Evolutionary conservation across 2,329 filamentous ascomycete genomes (phyloP), one percentile per base, ranked within the genome.

Genomic region (Furcasterigmium sp.): DNA sequence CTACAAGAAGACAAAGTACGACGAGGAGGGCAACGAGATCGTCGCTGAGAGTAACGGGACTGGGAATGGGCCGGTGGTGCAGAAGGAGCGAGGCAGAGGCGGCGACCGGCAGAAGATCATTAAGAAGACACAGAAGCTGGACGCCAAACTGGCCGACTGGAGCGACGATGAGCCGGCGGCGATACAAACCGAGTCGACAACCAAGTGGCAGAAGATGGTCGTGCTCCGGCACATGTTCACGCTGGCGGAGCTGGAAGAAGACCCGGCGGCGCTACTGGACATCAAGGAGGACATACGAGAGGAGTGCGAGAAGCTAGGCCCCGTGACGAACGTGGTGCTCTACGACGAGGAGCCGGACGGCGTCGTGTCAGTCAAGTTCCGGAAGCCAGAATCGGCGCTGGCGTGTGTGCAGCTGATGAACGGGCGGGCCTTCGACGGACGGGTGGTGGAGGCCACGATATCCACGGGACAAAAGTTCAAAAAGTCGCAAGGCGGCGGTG

Each of bases 211-310:
- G 55, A 94, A 91, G 61, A 73, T 87, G 14, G 91, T 95, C 21
- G 83, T 97, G 45, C 69, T 98, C 50, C 88, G 88, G 59, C 83
- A 95, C 66, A 95, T 95, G 85, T 98, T 98, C 65, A 94, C 89
- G 2, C 73, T 91, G 34, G 61, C 84, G 48, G 88, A 95, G 67
- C 73, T 97, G 20, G 83, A 90, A 53, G 87, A 94, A 58, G 91
- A 97, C 56, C 82, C 87, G 2, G 82, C 82, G 1, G 87, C 85
- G 2, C 76, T 94, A 46, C 71, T 94, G 29, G 91, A 97, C 50
- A 95, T 97, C 68, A 94, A 94, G 60, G 86, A 95, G 61, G 93
- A 98, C 59, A 87, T 97, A 44, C 80, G 87, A 37, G 88, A 95
- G 40, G 91, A 95, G 64, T 95, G 89, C 61, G 75, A 80, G 45